Evolutionary conservation across 768 basidiomycete genomes (phyloP).

Genomic region (Naganishia friedmannii): DNA sequence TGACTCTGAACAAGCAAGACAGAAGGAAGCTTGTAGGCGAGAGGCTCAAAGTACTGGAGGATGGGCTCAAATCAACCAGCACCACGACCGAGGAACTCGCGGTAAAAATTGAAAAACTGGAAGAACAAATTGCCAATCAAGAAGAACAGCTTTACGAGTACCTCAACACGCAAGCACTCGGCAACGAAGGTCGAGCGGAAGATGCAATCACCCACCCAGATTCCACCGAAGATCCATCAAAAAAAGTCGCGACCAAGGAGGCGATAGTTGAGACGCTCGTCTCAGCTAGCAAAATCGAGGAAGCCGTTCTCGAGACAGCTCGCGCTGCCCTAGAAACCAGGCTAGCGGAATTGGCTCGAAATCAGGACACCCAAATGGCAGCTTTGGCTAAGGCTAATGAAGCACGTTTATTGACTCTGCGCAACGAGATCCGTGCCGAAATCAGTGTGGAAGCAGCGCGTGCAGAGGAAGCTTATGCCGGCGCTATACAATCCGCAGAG

Average conservation of each 20-base stretch:
- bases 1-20: not conserved
- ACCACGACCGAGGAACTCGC: constrained; percentile 12
- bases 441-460: constrained; percentile 6
- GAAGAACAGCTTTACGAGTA: constrained; percentile 18
- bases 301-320: not conserved
- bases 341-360: not conserved
- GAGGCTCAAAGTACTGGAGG: not conserved
- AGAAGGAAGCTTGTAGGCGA: constrained; percentile 16
- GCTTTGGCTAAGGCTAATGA: not conserved
- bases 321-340: not conserved
- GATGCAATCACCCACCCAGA: not conserved
- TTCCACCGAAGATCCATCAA: not conserved
- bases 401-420: not conserved
- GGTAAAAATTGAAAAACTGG: not conserved
- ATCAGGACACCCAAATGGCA: not conserved
- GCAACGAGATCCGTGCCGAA: constrained; percentile 8
- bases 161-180: constrained; percentile 2
- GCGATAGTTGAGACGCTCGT: not conserved
- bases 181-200: not conserved
- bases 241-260: not conserved
- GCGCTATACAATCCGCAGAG: constrained; percentile 1
- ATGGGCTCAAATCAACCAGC: not conserved
- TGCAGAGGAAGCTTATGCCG: constrained; percentile 8
- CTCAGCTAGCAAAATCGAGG: not conserved
- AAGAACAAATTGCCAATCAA: constrained; percentile 7